Base-by-base conservation (phyloP, 345 rosid genomes). In the Ceriops decandra region DNA sequence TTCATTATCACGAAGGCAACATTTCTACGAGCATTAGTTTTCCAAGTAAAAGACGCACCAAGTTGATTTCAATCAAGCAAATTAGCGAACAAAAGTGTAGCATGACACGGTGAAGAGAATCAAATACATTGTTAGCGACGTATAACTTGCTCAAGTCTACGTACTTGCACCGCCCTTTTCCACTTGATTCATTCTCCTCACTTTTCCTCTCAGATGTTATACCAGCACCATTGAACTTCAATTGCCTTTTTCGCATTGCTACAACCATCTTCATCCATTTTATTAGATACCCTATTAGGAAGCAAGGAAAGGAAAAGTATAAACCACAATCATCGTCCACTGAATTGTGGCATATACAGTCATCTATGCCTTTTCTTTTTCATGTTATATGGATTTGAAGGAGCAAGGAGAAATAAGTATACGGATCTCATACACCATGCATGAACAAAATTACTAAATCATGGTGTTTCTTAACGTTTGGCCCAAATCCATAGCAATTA, bases 151-250 rank as follows among this genome's bases (percentile, higher is more conserved):
- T 87, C 88, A 57, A 91, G 90, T 77, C 85, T 86, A 66, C 93
- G 88, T 58, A 88, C 62, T 91, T 89, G 86, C 97, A 86, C 19
- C 97, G 5, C 33, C 96, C 91, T 13, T 42, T 42, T 42, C 49
- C 49, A 13, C 49, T 42, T 42, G 49, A 91, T 82, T 87, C 93
- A 27, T 64, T 79, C 74, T 89, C 92, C 79, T 89, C 90, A 5
- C 74, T 80, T 64, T 85, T 91, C 80, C 79, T 86, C 72, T 93
- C 90, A 16, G 87, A 79, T 20, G 84, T 66, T 5, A 91, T 84
- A 32, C 97, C 96, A 28, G 86, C 76, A 67, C 80, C 83, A 75
- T 89, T 88, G 53, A 85, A 79, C 68, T 91, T 93, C 64, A 82
- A 46, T 72, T 91, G 95, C 63, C 86, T 73, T 77, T 77, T 86